Evolutionary conservation across 139 green algal genomes (phyloP), one percentile per base, ranked within the genome.

Genomic region (Coelastrella sp.): DNA sequence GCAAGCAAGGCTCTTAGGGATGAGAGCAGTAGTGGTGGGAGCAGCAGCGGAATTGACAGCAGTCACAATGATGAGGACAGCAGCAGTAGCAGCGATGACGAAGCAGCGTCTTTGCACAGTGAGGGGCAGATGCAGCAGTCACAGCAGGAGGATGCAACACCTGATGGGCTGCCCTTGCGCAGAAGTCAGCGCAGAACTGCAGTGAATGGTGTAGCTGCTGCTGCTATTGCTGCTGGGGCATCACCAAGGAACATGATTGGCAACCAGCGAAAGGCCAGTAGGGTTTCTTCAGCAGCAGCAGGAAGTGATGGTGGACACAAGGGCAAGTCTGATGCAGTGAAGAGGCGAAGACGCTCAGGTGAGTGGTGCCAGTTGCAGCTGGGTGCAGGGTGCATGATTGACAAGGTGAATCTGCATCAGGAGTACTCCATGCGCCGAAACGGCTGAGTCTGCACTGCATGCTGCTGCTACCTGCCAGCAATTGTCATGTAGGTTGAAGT

Each of bases 211-310:
- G 73, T 83, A 21, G 50, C 34, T 35, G 75, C 75, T 53, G 76
- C 23, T 13, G 86, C 32, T 2, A 73, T 51, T 57, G 74, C 75
- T 40, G 81, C 81, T 62, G 51, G 38, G 45, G 53, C 25, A 21
- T 25, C 43, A 8, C 51, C 81, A 11, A 64, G 71, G 37, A 30
- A 23, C 37, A 57, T 27, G 9, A 34, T 21, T 74, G 45, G 45
- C 11, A 34, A 30, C 13, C 30, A 74, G 66, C 41, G 48, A 34
- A 51, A 43, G 62, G 15, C 25, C n/a, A 30, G 37, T 19, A 86
- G n/a, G n/a, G 50, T 53, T n/a, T 27, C 53, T 57, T 2, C 15
- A 23, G 1, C 45, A 57, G 45, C 45, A 23, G 45, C 45, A 57
- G 45, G 45, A 9, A 57, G 45, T 1, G 45, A 57, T 13, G 15